These are phyloP conservation scores for Fusarium torulosum DNA, from an alignment of 2,329 filamentous ascomycete genomes.

Conservation along the genomic window DNA sequence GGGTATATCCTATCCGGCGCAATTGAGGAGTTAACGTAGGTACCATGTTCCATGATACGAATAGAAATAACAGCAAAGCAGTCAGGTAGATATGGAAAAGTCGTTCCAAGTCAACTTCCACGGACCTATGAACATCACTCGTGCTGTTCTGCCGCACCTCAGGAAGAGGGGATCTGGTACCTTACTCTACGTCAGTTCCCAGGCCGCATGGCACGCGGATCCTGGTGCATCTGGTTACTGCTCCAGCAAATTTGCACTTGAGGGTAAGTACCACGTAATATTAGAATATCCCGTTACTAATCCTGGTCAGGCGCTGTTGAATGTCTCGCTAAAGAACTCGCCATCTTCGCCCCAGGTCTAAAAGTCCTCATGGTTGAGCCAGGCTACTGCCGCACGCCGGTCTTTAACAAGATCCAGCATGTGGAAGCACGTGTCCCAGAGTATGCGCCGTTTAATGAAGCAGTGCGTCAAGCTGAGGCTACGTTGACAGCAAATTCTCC, in stretches of 20 bases:
- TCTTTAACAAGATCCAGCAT: conserved; percentile 54
- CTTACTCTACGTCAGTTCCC: conserved; percentile 53
- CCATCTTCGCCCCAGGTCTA: conserved; percentile 47
- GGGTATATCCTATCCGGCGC: conserved; percentile 49
- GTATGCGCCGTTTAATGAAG: conserved; percentile 52
- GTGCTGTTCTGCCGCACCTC: conserved; percentile 52
- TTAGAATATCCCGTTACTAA: too few relatives aligned
- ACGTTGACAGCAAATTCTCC: conserved; percentile 53
- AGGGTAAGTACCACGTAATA: conserved; percentile 37
- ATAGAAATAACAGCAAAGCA: neutral
- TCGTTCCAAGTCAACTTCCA: conserved; percentile 55
- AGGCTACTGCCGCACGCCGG: conserved; percentile 56
- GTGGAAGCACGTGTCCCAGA: conserved; percentile 42
- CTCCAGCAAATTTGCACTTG: conserved; percentile 51
- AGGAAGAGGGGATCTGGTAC: conserved; percentile 49
- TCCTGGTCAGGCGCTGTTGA: conserved; percentile 36
- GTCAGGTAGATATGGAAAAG: conserved; percentile 44
- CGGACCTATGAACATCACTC: conserved; percentile 54
- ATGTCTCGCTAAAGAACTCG: conserved; percentile 46
- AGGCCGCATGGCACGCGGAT: conserved; percentile 52
- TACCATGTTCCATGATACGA: rapidly evolving
- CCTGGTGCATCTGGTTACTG: conserved; percentile 51
- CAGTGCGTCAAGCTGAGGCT: conserved; percentile 36
- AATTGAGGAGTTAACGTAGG: conserved; percentile 46
- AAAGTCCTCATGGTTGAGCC: conserved; percentile 56